Conservation (phyloP, 371 early-diverging fungal species). For the Apophysomyces variabilis region DNA sequence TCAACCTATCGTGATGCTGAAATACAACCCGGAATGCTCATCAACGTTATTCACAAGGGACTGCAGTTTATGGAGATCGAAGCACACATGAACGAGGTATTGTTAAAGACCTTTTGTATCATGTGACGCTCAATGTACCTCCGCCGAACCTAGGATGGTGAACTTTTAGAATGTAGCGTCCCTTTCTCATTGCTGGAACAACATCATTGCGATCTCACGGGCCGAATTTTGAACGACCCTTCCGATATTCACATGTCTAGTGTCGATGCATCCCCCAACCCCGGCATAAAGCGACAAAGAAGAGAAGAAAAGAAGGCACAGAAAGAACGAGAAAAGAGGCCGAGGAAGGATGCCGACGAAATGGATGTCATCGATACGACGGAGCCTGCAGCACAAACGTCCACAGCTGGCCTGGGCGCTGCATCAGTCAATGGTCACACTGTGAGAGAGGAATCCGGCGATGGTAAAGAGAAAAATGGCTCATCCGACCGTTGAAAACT, state of each 20-base stretch:
- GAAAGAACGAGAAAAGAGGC: constrained; percentile 54
- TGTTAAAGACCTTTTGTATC: not conserved
- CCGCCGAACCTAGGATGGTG: constrained; percentile 65
- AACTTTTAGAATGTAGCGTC: constrained; percentile 72
- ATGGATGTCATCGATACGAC: constrained; percentile 7
- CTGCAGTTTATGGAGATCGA: constrained; percentile 92
- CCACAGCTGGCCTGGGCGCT: constrained; percentile 12
- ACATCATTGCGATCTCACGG: constrained; percentile 67
- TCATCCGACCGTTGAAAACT: not conserved
- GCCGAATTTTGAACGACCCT: constrained; percentile 31
- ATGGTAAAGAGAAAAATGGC: constrained; percentile 16
- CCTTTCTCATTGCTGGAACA: constrained; percentile 77
- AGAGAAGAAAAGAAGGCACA: constrained; percentile 56
- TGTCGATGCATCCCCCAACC: constrained; percentile 18
- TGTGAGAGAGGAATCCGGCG: constrained; percentile 23
- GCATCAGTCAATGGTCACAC: constrained; percentile 21
- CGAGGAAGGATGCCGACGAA: constrained; percentile 33
- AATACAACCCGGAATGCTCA: constrained; percentile 86
- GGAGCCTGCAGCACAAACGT: constrained; percentile 11
- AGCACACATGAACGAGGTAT: constrained; percentile 78
- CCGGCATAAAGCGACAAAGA: constrained; percentile 53
- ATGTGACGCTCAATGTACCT: not conserved
- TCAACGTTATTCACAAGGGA: constrained; percentile 90
- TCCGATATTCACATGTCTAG: constrained; percentile 19
- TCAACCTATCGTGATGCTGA: constrained; percentile 65